Conservation (phyloP, 2,329 filamentous ascomycete species). For the Monosporascus sp. region DNA sequence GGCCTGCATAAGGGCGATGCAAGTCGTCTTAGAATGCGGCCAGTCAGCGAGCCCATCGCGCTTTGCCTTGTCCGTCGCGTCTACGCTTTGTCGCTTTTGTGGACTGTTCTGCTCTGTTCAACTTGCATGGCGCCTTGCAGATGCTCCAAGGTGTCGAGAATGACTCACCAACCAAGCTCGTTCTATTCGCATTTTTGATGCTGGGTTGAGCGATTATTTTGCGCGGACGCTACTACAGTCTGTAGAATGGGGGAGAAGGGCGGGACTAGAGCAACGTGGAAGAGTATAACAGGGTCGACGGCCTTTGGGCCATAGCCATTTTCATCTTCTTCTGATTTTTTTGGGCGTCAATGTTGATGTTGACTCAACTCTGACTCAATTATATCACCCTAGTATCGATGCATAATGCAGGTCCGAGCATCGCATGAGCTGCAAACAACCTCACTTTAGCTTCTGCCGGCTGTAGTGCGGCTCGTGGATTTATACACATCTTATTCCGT, state of each 20-base stretch:
- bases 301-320: slow-evolving; percentile 17
- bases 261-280: slow-evolving; percentile 13
- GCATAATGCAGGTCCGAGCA: slow-evolving; percentile 16
- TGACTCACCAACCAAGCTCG: slow-evolving; percentile 27
- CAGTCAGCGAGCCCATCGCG: slow-evolving; percentile 27
- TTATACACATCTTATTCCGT: slow-evolving; percentile 8
- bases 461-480: slow-evolving; percentile 15
- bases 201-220: slow-evolving; percentile 10
- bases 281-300: slow-evolving; percentile 26
- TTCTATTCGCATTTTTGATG: slow-evolving; percentile 22
- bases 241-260: slow-evolving; percentile 14
- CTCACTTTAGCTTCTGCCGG: slow-evolving; percentile 21
- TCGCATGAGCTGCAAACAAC: slow-evolving; percentile 29
- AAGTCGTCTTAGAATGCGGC: slow-evolving; percentile 16
- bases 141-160: slow-evolving; percentile 18
- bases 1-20: slow-evolving; percentile 21
- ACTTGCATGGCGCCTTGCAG: slow-evolving; percentile 26
- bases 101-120: slow-evolving; percentile 10
- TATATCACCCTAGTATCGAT: slow-evolving; percentile 14
- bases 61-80: slow-evolving; percentile 23
- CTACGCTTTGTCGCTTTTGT: slow-evolving; percentile 18
- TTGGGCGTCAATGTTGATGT: slow-evolving; percentile 17
- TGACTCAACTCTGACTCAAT: slow-evolving; percentile 15
- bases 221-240: slow-evolving; percentile 4
- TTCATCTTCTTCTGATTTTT: slow-evolving; percentile 16